Conservation (phyloP, 2,329 filamentous ascomycete species). For the Cladosporium sp. region DNA sequence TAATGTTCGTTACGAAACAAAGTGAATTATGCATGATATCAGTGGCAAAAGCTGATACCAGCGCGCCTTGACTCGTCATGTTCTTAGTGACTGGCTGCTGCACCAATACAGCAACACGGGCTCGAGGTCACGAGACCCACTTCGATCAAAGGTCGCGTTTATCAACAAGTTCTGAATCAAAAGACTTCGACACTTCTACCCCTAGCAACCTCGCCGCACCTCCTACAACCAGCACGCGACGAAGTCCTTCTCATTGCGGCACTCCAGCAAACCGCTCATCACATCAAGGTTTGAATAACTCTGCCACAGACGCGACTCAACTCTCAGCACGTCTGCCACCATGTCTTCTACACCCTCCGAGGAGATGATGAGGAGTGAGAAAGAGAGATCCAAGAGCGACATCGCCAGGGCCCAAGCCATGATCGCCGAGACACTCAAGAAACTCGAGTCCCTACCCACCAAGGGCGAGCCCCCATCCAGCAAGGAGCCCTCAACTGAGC, state of each 20-base stretch:
- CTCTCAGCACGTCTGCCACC: neutral
- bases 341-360: neutral
- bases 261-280: neutral
- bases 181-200: neutral
- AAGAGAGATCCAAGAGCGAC: too few relatives aligned
- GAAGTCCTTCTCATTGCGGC: neutral
- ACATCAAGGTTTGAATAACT: neutral
- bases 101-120: neutral
- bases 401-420: too few relatives aligned
- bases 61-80: neutral
- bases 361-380: too few relatives aligned
- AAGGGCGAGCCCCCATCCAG: neutral
- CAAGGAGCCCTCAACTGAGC: neutral
- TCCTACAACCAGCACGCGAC: neutral
- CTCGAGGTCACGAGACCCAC: neutral
- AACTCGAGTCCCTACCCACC: too few relatives aligned
- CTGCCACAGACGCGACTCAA: neutral
- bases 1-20: too few relatives aligned
- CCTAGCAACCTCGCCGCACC: neutral
- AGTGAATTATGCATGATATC: neutral
- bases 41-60: neutral
- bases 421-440: too few relatives aligned
- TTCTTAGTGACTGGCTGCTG: neutral
- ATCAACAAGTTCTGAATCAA: neutral
- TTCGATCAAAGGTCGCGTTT: neutral